These are phyloP conservation scores for Backusella westeae DNA, from an alignment of 192 early-diverging fungal genomes.

Conservation along the genomic window DNA sequence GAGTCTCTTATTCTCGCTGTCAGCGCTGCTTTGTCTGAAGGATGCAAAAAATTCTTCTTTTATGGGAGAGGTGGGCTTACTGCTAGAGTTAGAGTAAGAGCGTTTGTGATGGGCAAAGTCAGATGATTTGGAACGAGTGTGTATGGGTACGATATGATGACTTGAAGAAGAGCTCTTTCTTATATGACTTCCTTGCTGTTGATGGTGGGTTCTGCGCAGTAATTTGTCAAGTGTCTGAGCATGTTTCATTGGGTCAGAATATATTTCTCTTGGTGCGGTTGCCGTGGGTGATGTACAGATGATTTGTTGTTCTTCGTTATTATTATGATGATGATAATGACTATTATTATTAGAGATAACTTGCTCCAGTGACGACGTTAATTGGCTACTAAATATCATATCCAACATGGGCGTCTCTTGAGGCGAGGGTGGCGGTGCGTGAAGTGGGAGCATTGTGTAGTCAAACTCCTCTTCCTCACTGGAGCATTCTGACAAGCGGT, in stretches of 20 bases:
- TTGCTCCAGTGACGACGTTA: slow-evolving; percentile 14
- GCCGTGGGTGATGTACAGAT: background rate
- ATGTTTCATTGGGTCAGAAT: slow-evolving; percentile 13
- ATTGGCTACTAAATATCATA: slow-evolving; percentile 16
- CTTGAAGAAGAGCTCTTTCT: slow-evolving; percentile 10
- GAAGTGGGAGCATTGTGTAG: slow-evolving; percentile 8
- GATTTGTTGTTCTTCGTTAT: background rate
- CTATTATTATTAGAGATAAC: background rate
- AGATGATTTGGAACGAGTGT: slow-evolving; percentile 1
- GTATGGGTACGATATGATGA: background rate
- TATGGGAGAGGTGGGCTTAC: background rate
- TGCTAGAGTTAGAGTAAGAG: background rate
- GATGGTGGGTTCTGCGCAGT: slow-evolving; percentile 8
- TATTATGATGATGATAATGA: background rate
- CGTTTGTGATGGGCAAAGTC: background rate
- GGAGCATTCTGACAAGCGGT: slow-evolving; percentile 13
- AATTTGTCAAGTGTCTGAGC: slow-evolving; percentile 29
- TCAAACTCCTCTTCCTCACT: slow-evolving; percentile 25
- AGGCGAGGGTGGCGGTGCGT: slow-evolving; percentile 31
- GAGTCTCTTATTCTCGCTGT: background rate
- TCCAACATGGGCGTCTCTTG: slow-evolving; percentile 33
- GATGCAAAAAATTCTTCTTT: background rate
- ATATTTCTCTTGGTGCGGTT: background rate
- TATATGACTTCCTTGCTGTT: slow-evolving; percentile 10
- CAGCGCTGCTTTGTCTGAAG: background rate